Base-by-base conservation (phyloP, 331 rosid genomes). In the Quercus tomentella region DNA sequence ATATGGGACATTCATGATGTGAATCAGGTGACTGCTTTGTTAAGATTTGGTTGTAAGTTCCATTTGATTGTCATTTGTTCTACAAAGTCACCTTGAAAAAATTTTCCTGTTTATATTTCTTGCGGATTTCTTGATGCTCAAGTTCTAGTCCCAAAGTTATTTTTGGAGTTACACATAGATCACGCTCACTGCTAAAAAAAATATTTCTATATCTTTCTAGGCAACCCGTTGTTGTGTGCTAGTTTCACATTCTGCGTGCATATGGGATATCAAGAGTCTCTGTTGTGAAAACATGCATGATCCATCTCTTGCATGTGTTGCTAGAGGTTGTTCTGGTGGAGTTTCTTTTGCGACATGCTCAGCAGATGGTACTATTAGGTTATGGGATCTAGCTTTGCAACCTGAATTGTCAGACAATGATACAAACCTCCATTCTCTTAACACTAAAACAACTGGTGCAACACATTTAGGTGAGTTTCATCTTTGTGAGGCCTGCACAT, bases 261-360 rank as follows among this genome's bases (percentile, higher is more conserved):
- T 92, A 84, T 92, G 95, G 93, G 97, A 92, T 85, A 85, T 92
- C 92, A 90, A 87, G 87, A 88, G 83, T 87, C 88, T 92, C 66
- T 90, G 94, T 82, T 90, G 97, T 51, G 92, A 92, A 81, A 87
- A 92, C 85, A 77, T 83, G 83, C 97, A 92, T 54, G 92, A 90
- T 79, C 87, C 91, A 56, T 87, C 93, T 78, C 87, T 87, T 78
- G 92, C 93, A 74, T 92, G 97, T 82, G 80, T 87, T 78, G 93
- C 97, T 72, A 90, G 90, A 90, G 94, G 97, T 74, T 92, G 95
- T 84, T 85, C 81, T 3, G 97, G 95, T 68, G 95, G 95, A 28
- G 81, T 86, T 84, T 90, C 95, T 67, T 92, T 92, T 80, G 95
- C 97, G 69, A 92, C 97, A 58, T 89, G 97, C 85, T 92, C 95